Conservation (phyloP, 1,284 basidiomycete genomes). For the Heterobasidion annosum region DNA sequence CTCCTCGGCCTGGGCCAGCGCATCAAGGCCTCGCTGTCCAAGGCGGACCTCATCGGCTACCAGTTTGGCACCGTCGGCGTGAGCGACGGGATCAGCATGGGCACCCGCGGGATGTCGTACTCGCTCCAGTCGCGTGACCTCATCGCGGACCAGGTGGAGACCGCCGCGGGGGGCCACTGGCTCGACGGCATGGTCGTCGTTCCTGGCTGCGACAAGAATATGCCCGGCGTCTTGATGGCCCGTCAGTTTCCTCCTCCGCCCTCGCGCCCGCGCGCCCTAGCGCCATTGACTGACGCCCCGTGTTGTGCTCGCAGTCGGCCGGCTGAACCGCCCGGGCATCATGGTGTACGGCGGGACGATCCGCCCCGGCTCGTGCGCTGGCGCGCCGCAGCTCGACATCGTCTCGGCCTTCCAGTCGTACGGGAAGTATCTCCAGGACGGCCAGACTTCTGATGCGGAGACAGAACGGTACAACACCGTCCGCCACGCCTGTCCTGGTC, state of each 20-base stretch:
- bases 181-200: constrained; percentile 97
- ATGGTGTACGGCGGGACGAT: constrained; percentile 99
- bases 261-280: constrained; percentile 7
- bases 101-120: constrained; percentile 87
- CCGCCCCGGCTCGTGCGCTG: constrained; percentile 80
- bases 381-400: constrained; percentile 78
- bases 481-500: constrained; percentile 88
- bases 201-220: constrained; percentile 97
- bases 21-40: constrained; percentile 73
- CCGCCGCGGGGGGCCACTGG: constrained; percentile 95
- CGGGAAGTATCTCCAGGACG: constrained; percentile 87
- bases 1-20: constrained; percentile 83
- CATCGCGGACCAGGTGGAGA: constrained; percentile 95
- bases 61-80: constrained; percentile 97
- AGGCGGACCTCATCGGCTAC: constrained; percentile 82
- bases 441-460: constrained; percentile 79
- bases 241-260: constrained; percentile 45
- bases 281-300: constrained; percentile 14
- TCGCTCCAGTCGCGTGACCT: constrained; percentile 94
- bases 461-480: constrained; percentile 75
- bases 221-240: constrained; percentile 93
- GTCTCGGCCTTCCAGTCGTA: constrained; percentile 95
- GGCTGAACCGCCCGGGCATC: constrained; percentile 88
- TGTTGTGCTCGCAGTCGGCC: constrained; percentile 50
- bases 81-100: constrained; percentile 98